Evolutionary conservation across 805 yeast genomes (phyloP).

Genomic region (Ogataea kodamae): DNA sequence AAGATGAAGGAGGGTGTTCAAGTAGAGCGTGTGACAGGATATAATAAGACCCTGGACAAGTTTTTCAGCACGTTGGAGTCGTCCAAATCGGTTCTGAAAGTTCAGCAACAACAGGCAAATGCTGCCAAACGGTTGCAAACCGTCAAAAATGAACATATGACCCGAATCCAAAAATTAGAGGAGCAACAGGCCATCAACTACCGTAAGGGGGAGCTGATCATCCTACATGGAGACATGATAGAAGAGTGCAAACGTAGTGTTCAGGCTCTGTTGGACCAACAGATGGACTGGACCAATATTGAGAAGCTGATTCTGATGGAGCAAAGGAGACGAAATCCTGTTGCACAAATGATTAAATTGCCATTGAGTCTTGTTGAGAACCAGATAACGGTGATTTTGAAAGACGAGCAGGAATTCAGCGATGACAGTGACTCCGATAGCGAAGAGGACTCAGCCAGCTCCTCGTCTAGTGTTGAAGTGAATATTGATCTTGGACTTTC

Average conservation of each 20-base stretch:
- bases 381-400: slow-evolving; percentile 56
- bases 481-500: slow-evolving; percentile 66
- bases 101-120: slow-evolving; percentile 71
- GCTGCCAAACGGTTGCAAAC: slow-evolving; percentile 72
- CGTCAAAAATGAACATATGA: slow-evolving; percentile 70
- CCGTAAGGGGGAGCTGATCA: slow-evolving; percentile 69
- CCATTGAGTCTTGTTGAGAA: slow-evolving; percentile 72
- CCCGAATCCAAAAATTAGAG: slow-evolving; percentile 62
- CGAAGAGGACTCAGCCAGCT: slow-evolving; percentile 5
- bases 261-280: slow-evolving; percentile 65
- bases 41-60: slow-evolving; percentile 76
- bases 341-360: slow-evolving; percentile 58
- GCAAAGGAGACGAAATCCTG: slow-evolving; percentile 56
- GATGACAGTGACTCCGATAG: slow-evolving; percentile 31
- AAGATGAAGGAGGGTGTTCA: slow-evolving; percentile 30
- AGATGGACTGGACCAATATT: slow-evolving; percentile 92
- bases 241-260: slow-evolving; percentile 70
- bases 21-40: slow-evolving; percentile 53
- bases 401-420: slow-evolving; percentile 39
- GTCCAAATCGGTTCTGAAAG: slow-evolving; percentile 66
- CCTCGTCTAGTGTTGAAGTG: slow-evolving; percentile 40
- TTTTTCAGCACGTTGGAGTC: slow-evolving; percentile 86
- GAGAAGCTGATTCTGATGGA: slow-evolving; percentile 72
- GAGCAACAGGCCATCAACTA: slow-evolving; percentile 61
- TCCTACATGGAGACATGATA: slow-evolving; percentile 63